These are phyloP conservation scores for Bassia scoparia DNA, from an alignment of 148 eudicot species.

Conservation along the genomic window DNA sequence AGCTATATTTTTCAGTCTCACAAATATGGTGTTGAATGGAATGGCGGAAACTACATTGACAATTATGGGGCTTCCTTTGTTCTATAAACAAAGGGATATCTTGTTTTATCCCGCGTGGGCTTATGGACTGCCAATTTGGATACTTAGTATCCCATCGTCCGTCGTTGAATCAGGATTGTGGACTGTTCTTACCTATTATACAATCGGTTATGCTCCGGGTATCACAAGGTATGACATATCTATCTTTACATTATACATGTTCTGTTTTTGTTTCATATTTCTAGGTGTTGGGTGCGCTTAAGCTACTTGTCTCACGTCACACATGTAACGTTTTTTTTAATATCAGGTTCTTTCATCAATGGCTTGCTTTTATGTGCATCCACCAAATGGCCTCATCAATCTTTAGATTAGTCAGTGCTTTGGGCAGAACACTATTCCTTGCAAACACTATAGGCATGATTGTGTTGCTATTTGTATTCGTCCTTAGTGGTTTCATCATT, in stretches of 20 bases:
- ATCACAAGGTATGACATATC: constrained; percentile 39
- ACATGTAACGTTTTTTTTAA: neutral
- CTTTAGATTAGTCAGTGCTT: constrained; percentile 55
- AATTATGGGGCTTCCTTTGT: constrained; percentile 52
- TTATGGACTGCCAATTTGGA: constrained; percentile 61
- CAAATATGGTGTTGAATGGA: constrained; percentile 66
- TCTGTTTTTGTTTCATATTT: too few relatives aligned
- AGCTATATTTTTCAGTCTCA: constrained; percentile 58
- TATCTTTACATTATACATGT: neutral
- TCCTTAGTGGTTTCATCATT: constrained; percentile 70
- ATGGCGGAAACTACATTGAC: constrained; percentile 67
- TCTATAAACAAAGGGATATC: constrained; percentile 64
- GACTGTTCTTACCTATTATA: constrained; percentile 64
- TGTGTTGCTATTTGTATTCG: constrained; percentile 43
- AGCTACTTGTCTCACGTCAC: neutral
- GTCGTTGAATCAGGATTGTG: constrained; percentile 62
- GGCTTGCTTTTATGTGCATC: constrained; percentile 53
- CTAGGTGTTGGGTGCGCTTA: too few relatives aligned
- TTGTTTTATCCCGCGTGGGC: constrained; percentile 78
- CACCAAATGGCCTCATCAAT: constrained; percentile 66
- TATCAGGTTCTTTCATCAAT: constrained; percentile 58
- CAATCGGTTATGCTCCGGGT: constrained; percentile 68
- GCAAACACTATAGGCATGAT: constrained; percentile 44
- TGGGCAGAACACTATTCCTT: constrained; percentile 58
- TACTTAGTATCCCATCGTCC: constrained; percentile 59